Percentiles rank a stretch among this genome's conserved stretches.
phyloP scores from a whole-genome alignment of 2,329 filamentous ascomycete genomes.

The Trichoderma lentiforme region DNA sequence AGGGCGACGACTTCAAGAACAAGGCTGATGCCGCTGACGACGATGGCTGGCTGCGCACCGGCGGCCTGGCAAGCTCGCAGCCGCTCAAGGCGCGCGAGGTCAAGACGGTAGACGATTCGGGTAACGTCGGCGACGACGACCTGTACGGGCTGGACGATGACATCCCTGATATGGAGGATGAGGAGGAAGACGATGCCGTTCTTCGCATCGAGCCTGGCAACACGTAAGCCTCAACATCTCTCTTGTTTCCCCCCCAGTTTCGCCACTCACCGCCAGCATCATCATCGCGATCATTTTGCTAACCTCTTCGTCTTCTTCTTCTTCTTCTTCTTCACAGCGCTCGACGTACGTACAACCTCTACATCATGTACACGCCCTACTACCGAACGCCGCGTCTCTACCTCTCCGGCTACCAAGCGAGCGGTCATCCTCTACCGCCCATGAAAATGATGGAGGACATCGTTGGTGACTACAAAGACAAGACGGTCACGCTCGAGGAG shows the following conservation, averaged over 20 bases:
- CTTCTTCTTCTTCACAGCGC: slow-evolving; percentile 52
- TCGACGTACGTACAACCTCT: slow-evolving; percentile 91
- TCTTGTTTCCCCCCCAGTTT: neutral
- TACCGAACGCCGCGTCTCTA: slow-evolving; percentile 95
- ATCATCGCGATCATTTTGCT: neutral
- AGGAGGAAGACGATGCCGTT: slow-evolving; percentile 95
- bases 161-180: slow-evolving; percentile 97
- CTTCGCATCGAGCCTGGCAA: slow-evolving; percentile 56
- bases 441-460: slow-evolving; percentile 95
- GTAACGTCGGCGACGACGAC: slow-evolving; percentile 75
- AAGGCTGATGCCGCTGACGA: slow-evolving; percentile 55
- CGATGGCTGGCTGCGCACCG: slow-evolving; percentile 89
- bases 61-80: slow-evolving; percentile 70
- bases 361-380: slow-evolving; percentile 96
- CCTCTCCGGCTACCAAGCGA: slow-evolving; percentile 80
- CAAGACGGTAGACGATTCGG: slow-evolving; percentile 82
- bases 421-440: slow-evolving; percentile 76
- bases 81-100: slow-evolving; percentile 77
- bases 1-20: slow-evolving; percentile 63
- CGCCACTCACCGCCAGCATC: neutral
- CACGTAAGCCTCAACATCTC: slow-evolving; percentile 37
- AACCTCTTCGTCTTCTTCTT: neutral
- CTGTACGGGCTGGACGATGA: slow-evolving; percentile 64
- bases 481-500: slow-evolving; percentile 96
- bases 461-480: slow-evolving; percentile 94